A percentile compares a stretch with the other conserved stretches of the same genome.
These are phyloP conservation scores for Pythium brassicae DNA, from an alignment of 352 stramenopile species.

Conservation along the genomic window DNA sequence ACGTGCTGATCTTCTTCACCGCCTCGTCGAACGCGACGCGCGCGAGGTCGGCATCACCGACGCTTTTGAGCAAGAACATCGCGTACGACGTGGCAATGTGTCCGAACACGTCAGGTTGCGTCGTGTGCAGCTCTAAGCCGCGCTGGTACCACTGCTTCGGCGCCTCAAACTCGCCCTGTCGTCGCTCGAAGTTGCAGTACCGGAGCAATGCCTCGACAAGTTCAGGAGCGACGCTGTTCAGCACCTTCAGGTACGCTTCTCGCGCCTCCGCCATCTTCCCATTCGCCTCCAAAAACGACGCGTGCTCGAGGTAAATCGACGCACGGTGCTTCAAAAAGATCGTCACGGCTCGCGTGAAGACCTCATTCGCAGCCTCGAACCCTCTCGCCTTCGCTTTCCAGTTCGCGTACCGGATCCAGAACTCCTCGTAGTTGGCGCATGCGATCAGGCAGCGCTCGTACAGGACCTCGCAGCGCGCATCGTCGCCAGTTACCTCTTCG, in stretches of 20 bases:
- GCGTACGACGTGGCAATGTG: conserved; percentile 58
- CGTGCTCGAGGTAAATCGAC: conserved; percentile 73
- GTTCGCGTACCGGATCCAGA: conserved; percentile 69
- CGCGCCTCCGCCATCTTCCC: conserved; percentile 45
- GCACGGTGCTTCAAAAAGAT: conserved; percentile 75
- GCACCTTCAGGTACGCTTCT: conserved; percentile 49
- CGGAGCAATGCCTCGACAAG: conserved; percentile 64
- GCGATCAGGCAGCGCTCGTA: conserved; percentile 82
- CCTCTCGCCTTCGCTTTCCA: conserved; percentile 54
- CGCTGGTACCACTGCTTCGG: conserved; percentile 52
- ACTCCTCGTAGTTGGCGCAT: conserved; percentile 80
- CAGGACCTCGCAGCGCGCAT: conserved; percentile 47
- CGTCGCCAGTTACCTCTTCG: conserved; percentile 55
- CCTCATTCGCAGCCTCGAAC: conserved; percentile 55
- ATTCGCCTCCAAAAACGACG: conserved; percentile 60
- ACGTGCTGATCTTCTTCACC: conserved; percentile 35
- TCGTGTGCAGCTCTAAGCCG: conserved; percentile 35
- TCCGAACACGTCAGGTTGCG: conserved; percentile 36
- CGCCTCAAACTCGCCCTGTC: conserved; percentile 43
- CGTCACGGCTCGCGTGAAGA: conserved; percentile 57
- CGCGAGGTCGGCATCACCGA: conserved; percentile 32
- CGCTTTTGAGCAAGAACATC: conserved; percentile 45
- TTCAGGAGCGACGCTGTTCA: conserved; percentile 46
- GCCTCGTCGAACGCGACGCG: conserved; percentile 41
- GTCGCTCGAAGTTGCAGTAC: conserved; percentile 70